These are phyloP conservation scores for Xylariomycetidae sp. DNA, from an alignment of 2,329 filamentous ascomycete genomes.

Conservation along the genomic window DNA sequence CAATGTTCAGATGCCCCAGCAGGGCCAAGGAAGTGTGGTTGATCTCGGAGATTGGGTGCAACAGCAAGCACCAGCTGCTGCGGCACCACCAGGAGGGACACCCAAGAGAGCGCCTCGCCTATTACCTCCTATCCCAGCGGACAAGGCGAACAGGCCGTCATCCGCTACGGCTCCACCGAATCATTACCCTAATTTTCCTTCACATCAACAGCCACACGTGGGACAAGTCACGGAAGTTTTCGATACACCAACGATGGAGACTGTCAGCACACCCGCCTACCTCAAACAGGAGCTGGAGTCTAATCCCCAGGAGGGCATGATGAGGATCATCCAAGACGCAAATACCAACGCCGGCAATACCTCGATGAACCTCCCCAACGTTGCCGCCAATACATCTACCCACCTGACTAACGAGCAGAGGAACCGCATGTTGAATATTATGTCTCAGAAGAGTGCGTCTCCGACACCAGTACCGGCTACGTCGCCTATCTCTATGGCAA, in stretches of 20 bases:
- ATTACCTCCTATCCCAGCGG: conserved; percentile 48
- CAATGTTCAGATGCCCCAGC: conserved; percentile 40
- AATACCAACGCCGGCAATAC: conserved; percentile 44
- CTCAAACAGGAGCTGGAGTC: conserved; percentile 52
- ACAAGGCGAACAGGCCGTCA: conserved; percentile 25
- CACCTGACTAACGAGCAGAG: conserved; percentile 54
- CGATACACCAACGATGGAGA: conserved; percentile 45
- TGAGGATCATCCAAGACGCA: conserved; percentile 61
- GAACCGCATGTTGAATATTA: conserved; percentile 54
- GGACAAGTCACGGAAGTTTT: conserved; percentile 58
- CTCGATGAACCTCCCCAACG: conserved; percentile 48
- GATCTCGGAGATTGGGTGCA: conserved; percentile 57
- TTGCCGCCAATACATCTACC: conserved; percentile 52
- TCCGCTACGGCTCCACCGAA: conserved; percentile 26
- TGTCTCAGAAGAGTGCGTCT: conserved; percentile 36
- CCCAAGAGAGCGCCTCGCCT: conserved; percentile 50
- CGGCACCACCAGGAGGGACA: conserved; percentile 33
- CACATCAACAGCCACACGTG: conserved; percentile 39
- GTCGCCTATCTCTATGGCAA: conserved; percentile 15
- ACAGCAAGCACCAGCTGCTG: conserved; percentile 33
- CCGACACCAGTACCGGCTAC: conserved; percentile 20
- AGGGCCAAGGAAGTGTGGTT: conserved; percentile 53
- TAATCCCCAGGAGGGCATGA: conserved; percentile 58
- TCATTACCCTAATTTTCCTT: conserved; percentile 19
- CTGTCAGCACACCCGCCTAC: conserved; percentile 41